These are phyloP conservation scores for Fusarium sororula DNA, from an alignment of 2,329 filamentous ascomycete genomes.

Conservation along the genomic window DNA sequence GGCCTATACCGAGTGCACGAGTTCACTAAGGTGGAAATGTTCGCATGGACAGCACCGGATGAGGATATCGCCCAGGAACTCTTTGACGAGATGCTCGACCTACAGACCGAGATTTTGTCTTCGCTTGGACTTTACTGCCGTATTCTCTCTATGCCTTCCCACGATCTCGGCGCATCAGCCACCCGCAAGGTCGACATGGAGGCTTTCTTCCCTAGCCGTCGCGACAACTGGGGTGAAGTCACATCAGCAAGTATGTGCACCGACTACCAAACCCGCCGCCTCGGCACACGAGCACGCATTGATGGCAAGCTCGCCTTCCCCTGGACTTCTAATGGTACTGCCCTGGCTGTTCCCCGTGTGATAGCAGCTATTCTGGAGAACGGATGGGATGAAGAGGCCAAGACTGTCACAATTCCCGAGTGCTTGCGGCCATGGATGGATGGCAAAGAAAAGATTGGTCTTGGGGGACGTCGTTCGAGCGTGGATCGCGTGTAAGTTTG, in stretches of 20 bases:
- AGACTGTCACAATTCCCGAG: constrained; percentile 78
- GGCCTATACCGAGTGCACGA: constrained; percentile 97
- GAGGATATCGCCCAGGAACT: constrained; percentile 60
- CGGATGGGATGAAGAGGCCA: constrained; percentile 79
- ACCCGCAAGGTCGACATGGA: constrained; percentile 92
- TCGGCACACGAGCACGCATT: constrained; percentile 77
- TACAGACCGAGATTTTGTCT: constrained; percentile 85
- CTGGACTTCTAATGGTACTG: constrained; percentile 93
- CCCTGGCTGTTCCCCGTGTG: constrained; percentile 88
- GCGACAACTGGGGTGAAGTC: constrained; percentile 84
- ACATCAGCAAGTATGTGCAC: constrained; percentile 91
- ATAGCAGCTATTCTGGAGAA: constrained; percentile 90
- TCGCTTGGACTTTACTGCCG: constrained; percentile 84
- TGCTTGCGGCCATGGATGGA: constrained; percentile 88
- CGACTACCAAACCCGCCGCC: constrained; percentile 88
- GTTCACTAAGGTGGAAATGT: constrained; percentile 98
- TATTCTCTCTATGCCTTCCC: constrained; percentile 89
- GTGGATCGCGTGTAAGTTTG: constrained; percentile 42
- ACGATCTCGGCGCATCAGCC: constrained; percentile 90
- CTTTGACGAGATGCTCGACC: constrained; percentile 85
- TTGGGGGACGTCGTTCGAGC: constrained; percentile 43
- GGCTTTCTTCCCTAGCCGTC: constrained; percentile 87
- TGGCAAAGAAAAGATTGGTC: constrained; percentile 71
- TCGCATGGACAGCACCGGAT: constrained; percentile 83
- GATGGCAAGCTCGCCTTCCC: constrained; percentile 74